These are phyloP conservation scores for Microstroma glucosiphilum DNA, from an alignment of 1,284 basidiomycete genomes.

Conservation along the genomic window DNA sequence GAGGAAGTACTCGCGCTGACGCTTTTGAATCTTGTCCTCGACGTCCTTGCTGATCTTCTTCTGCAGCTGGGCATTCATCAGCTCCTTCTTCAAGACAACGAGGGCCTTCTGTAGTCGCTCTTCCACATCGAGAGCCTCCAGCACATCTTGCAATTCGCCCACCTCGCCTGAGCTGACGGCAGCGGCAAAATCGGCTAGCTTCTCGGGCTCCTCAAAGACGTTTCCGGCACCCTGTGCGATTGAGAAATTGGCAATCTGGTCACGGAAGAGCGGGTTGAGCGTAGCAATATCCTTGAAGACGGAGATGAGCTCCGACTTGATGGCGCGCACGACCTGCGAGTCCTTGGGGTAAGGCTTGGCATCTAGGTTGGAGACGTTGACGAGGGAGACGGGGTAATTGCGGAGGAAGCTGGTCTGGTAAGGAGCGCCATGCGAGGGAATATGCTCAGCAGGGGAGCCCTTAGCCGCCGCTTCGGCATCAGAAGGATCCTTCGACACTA, in stretches of 20 bases:
- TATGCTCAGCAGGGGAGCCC: conserved; percentile 13
- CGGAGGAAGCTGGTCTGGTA: conserved; percentile 86
- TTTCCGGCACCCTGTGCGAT: conserved; percentile 93
- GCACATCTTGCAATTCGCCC: conserved; percentile 83
- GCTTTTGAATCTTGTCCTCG: conserved; percentile 91
- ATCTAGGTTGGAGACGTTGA: conserved; percentile 80
- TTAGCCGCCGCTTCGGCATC: conserved; percentile 8
- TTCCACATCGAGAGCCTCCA: conserved; percentile 78
- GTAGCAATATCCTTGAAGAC: conserved; percentile 99
- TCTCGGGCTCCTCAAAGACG: conserved; percentile 96
- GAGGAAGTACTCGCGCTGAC: conserved; percentile 93
- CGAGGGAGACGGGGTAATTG: conserved; percentile 80
- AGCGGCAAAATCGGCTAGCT: conserved; percentile 94
- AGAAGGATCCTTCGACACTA: not conserved
- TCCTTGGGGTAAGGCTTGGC: conserved; percentile 72
- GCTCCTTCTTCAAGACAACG: conserved; percentile 91
- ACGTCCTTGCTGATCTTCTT: conserved; percentile 90
- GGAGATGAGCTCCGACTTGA: conserved; percentile 92
- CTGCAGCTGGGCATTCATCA: conserved; percentile 94
- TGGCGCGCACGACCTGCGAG: conserved; percentile 70
- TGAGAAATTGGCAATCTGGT: conserved; percentile 94
- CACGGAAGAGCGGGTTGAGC: conserved; percentile 92
- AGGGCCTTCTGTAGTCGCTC: conserved; percentile 86
- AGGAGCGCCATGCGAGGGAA: conserved; percentile 52
- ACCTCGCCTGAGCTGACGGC: conserved; percentile 89